These are phyloP conservation scores for Ochetophila trinervis DNA, from an alignment of 306 rosid genomes.

Conservation along the genomic window DNA sequence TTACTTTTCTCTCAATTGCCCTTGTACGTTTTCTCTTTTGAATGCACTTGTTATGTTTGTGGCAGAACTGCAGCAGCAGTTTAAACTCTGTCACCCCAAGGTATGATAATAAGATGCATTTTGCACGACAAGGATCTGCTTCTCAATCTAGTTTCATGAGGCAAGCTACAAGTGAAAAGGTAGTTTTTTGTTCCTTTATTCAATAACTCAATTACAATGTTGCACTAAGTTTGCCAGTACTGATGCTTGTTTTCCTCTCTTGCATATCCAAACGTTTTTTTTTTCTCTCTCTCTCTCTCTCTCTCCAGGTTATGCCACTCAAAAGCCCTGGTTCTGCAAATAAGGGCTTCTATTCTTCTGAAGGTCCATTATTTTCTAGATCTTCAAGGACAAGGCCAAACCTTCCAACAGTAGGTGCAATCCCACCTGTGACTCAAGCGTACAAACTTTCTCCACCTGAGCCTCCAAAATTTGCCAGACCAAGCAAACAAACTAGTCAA, in stretches of 20 bases:
- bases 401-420: constrained; percentile 24
- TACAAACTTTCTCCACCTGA: constrained; percentile 33
- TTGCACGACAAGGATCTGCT: constrained; percentile 65
- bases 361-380: constrained; percentile 62
- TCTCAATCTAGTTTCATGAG: constrained; percentile 64
- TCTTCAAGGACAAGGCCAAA: constrained; percentile 26
- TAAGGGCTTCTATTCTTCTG: constrained; percentile 31
- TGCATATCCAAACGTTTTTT: neutral
- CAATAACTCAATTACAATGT: constrained; percentile 4
- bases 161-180: constrained; percentile 50
- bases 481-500: constrained; percentile 23
- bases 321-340: constrained; percentile 33
- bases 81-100: constrained; percentile 49
- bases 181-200: constrained; percentile 18
- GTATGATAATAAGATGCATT: constrained; percentile 45
- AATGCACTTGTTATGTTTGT: neutral
- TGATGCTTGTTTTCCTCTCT: neutral
- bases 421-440: constrained; percentile 29
- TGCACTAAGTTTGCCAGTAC: neutral
- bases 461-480: constrained; percentile 56
- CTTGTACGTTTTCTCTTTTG: no score
- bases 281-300: no score
- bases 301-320: constrained; percentile 42
- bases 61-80: constrained; percentile 55
- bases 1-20: neutral